A percentile compares a stretch with the other conserved stretches of the same genome.
Conservation (phyloP, 1,139 yeast species). For the Suhomyces yuchorum region DNA sequence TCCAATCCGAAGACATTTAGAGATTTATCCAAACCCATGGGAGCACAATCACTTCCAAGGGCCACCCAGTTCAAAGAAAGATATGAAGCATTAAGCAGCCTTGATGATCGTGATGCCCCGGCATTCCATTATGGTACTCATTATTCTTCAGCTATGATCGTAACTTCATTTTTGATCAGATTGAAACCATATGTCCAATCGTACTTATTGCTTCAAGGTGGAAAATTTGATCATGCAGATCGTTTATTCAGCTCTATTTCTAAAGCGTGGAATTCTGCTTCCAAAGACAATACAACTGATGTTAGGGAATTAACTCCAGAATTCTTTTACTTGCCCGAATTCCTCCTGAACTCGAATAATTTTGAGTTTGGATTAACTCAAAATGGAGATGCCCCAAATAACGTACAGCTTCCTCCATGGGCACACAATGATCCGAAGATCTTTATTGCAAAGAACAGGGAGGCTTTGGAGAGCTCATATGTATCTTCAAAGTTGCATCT, state of each 20-base stretch:
- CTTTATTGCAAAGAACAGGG: slow-evolving; percentile 72
- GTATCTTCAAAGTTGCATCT: slow-evolving; percentile 72
- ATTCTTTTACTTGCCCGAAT: slow-evolving; percentile 78
- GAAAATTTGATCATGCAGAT: slow-evolving; percentile 85
- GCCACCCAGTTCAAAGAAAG: slow-evolving; percentile 67
- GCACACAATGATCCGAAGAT: slow-evolving; percentile 71
- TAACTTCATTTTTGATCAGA: slow-evolving; percentile 73
- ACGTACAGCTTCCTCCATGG: slow-evolving; percentile 81
- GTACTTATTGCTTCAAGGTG: slow-evolving; percentile 77
- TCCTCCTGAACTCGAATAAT: slow-evolving; percentile 60
- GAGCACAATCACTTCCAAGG: slow-evolving; percentile 68
- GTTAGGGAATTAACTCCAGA: slow-evolving; percentile 86
- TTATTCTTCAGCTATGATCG: slow-evolving; percentile 91
- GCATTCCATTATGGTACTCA: slow-evolving; percentile 93
- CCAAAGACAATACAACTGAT: slow-evolving; percentile 78
- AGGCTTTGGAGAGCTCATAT: slow-evolving; percentile 78
- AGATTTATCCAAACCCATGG: slow-evolving; percentile 86
- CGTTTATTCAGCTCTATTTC: slow-evolving; percentile 70
- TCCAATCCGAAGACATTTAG: slow-evolving; percentile 61
- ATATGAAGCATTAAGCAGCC: slow-evolving; percentile 62
- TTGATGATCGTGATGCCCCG: slow-evolving; percentile 54
- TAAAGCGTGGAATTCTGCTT: slow-evolving; percentile 78
- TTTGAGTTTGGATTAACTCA: slow-evolving; percentile 72
- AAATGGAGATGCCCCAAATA: slow-evolving; percentile 55
- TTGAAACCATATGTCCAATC: slow-evolving; percentile 79